phyloP scores from a whole-genome alignment of 495 filamentous ascomycete species.

The Aspergillus conjunctus region DNA sequence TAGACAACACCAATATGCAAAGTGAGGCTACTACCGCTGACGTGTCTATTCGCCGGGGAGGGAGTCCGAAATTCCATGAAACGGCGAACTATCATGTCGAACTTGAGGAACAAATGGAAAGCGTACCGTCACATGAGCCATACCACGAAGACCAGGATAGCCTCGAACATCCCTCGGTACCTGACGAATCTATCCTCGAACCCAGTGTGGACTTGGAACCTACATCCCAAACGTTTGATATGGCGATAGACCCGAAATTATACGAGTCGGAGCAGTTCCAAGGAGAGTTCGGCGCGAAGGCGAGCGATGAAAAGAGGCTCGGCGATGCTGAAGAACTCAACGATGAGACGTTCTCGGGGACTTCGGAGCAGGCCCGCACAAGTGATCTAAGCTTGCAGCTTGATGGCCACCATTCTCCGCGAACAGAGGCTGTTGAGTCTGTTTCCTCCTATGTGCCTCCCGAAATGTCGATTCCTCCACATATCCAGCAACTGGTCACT shows the following conservation, averaged over 20 bases:
- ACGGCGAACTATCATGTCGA: not conserved
- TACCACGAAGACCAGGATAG: conserved; percentile 14
- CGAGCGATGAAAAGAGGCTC: not conserved
- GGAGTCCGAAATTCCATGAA: not conserved
- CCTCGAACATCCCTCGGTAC: conserved; percentile 10
- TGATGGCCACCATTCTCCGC: conserved; percentile 24
- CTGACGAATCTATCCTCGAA: conserved; percentile 1
- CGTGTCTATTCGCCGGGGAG: not conserved
- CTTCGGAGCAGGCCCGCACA: not conserved
- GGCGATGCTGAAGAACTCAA: not conserved
- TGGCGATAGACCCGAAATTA: conserved; percentile 26
- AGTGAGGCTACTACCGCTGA: not conserved
- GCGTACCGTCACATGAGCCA: not conserved
- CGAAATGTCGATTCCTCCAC: not conserved
- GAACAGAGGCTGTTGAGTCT: conserved; percentile 6
- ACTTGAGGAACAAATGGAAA: conserved; percentile 1
- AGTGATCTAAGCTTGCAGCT: conserved; percentile 20
- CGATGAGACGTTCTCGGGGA: not conserved
- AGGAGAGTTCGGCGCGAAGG: not conserved
- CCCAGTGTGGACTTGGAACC: not conserved
- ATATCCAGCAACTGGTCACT: conserved; percentile 25
- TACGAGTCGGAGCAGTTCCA: conserved; percentile 4
- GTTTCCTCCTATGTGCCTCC: not conserved
- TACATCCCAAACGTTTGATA: not conserved
- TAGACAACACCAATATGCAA: conserved; percentile 1